Evolutionary conservation across 495 filamentous ascomycete species (phyloP), one percentile per base, ranked within the genome.

Genomic region (Aspergillus heteromorphus): DNA sequence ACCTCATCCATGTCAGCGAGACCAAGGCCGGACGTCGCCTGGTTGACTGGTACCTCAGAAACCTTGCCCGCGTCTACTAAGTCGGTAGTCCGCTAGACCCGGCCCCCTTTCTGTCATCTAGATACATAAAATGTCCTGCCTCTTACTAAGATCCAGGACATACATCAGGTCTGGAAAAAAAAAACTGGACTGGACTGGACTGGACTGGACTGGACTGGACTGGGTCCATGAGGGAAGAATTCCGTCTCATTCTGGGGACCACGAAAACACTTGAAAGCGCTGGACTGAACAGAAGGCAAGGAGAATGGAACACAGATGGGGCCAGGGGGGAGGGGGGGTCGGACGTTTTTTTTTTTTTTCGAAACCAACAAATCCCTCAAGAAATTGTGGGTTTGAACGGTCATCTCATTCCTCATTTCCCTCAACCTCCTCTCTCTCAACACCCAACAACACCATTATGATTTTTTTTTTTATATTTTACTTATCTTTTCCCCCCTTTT

Each of bases 21-120:
- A 95, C 92, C 53, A 98, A 98, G 83, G 90, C 96, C 45, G 95
- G 93, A 56, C 83, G 93, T 57, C 92, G 92, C 73, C 74, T 98
- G 66, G 92, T 97, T 52, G 93, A 98, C 76, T 98, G 93, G 93
- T 98, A 98, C 73, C 82, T 98, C 64, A 85, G 95, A 63, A 98
- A 98, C 76, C 79, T 98, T 63, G 86, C 91, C 42, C 85, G 93
- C 62, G 95, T 91, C 45, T 98, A 98, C 76, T 90, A 81, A 61
- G 54, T 38, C 14, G n/a, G 29, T 53, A n/a, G 34, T 45, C 18
- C 16, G 36, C 34, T 38, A 38, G 30, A 11, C 34, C 34, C 34
- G 21, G 51, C 60, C 45, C 31, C 43, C 16, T 52, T 30, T 40
- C 11, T 42, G 40, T 34, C 29, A n/a, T n/a, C n/a, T n/a, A 18